Conservation (phyloP, 1,139 yeast species). For the Scheffersomyces parashehatae region DNA sequence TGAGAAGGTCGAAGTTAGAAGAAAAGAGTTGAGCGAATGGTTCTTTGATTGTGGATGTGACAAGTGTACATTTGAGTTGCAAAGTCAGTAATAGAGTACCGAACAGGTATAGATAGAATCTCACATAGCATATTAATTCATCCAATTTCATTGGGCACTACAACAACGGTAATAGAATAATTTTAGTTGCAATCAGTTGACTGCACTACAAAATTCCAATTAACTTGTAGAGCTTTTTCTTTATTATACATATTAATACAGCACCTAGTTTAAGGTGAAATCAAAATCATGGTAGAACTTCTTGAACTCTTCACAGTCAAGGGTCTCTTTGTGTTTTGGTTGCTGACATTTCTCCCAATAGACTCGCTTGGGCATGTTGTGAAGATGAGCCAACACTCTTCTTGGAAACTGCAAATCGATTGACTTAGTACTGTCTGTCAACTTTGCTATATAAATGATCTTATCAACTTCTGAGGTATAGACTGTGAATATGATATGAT, state of each 20-base stretch:
- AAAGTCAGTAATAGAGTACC: background rate
- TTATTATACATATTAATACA: background rate
- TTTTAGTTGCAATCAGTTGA: background rate
- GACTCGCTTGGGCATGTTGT: constrained; percentile 59
- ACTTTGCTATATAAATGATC: constrained; percentile 22
- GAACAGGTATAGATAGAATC: background rate
- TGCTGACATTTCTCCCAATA: constrained; percentile 78
- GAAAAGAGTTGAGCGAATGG: constrained; percentile 53
- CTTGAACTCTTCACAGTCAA: constrained; percentile 64
- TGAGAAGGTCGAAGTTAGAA: constrained; percentile 44
- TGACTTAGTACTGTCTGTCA: constrained; percentile 23
- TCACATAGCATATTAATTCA: background rate
- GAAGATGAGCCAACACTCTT: constrained; percentile 63
- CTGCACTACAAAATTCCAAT: background rate
- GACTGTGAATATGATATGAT: constrained; percentile 43
- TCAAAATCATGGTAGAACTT: constrained; percentile 48
- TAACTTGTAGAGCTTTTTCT: background rate
- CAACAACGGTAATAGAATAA: no score
- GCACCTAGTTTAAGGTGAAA: constrained; percentile 21
- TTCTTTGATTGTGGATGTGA: constrained; percentile 60
- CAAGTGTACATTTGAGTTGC: constrained; percentile 35
- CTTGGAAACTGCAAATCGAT: constrained; percentile 80
- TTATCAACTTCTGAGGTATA: constrained; percentile 13
- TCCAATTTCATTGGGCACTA: background rate
- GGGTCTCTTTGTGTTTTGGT: constrained; percentile 53